Evolutionary conservation across 345 rosid species (phyloP).

Genomic region (Psidium friedrichsthalianum): DNA sequence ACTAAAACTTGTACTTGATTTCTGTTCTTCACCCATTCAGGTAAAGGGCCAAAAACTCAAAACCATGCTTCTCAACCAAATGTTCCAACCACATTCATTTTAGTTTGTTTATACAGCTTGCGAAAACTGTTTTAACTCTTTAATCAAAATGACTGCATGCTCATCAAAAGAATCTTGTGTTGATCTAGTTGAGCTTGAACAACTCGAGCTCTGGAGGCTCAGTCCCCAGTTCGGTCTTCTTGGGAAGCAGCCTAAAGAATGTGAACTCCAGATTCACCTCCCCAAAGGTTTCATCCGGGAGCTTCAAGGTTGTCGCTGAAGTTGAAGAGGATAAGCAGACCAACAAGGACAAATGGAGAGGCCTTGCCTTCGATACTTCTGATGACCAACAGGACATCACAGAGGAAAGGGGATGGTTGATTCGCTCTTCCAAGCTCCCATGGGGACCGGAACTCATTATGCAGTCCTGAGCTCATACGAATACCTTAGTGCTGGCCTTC

Average conservation of each 20-base stretch:
- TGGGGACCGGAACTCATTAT: constrained; percentile 6
- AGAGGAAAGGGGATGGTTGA: constrained; percentile 19
- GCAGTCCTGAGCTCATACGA: constrained; percentile 13
- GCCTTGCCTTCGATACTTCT: constrained; percentile 8
- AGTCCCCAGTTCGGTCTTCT: constrained; percentile 6
- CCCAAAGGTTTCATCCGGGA: constrained; percentile 4
- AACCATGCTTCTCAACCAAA: neutral
- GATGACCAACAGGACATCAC: constrained; percentile 19
- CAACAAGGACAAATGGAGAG: constrained; percentile 6
- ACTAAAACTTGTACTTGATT: neutral
- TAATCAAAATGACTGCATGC: neutral
- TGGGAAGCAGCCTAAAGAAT: constrained; percentile 9
- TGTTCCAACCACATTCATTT: neutral
- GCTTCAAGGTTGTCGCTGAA: constrained; percentile 10
- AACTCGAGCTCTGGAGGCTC: constrained; percentile 2
- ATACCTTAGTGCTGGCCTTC: constrained; percentile 10
- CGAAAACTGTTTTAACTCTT: neutral
- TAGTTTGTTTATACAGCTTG: neutral
- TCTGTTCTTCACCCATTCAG: neutral
- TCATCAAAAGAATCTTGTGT: neutral
- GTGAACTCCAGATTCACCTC: constrained; percentile 1
- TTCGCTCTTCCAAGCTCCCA: constrained; percentile 14
- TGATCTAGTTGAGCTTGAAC: constrained; percentile 15
- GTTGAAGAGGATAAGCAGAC: constrained; percentile 9
- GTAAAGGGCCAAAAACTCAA: neutral